Percentiles rank a stretch among this genome's conserved stretches.
These are phyloP conservation scores for Colletotrichum incanum DNA, from an alignment of 2,329 filamentous ascomycete genomes.

Conservation along the genomic window DNA sequence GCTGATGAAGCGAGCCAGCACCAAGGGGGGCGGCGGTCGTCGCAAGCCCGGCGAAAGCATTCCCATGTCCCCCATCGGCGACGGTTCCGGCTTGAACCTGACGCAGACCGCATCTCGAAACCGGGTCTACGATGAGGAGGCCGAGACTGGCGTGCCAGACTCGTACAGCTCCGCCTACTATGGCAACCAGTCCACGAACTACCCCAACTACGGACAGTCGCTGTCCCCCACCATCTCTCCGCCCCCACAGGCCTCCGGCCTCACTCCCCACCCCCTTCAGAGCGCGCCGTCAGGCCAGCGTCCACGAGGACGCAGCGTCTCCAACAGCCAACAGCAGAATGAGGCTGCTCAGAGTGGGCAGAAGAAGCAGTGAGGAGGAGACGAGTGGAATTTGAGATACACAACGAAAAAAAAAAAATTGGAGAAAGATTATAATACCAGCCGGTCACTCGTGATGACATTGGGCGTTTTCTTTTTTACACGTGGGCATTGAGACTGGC, in stretches of 20 bases:
- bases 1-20: constrained; percentile 59
- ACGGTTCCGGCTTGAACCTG: constrained; percentile 48
- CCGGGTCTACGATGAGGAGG: constrained; percentile 61
- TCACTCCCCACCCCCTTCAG: constrained; percentile 36
- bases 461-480: constrained; percentile 3
- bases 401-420: constrained; percentile 9
- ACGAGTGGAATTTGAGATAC: neutral
- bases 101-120: constrained; percentile 52
- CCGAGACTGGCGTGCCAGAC: constrained; percentile 53
- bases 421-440: constrained; percentile 28
- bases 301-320: constrained; percentile 38
- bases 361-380: constrained; percentile 10
- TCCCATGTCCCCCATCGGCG: constrained; percentile 52
- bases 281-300: constrained; percentile 36
- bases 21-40: constrained; percentile 63
- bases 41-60: constrained; percentile 65
- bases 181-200: constrained; percentile 46
- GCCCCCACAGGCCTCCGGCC: neutral
- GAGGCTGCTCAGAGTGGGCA: constrained; percentile 15
- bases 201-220: constrained; percentile 28
- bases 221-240: constrained; percentile 33
- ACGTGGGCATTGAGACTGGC: constrained; percentile 41
- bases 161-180: constrained; percentile 47
- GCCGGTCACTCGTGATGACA: constrained; percentile 25
- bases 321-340: constrained; percentile 33